phyloP scores from a whole-genome alignment of 2,329 filamentous ascomycete genomes.

The Beauveria sp. region DNA sequence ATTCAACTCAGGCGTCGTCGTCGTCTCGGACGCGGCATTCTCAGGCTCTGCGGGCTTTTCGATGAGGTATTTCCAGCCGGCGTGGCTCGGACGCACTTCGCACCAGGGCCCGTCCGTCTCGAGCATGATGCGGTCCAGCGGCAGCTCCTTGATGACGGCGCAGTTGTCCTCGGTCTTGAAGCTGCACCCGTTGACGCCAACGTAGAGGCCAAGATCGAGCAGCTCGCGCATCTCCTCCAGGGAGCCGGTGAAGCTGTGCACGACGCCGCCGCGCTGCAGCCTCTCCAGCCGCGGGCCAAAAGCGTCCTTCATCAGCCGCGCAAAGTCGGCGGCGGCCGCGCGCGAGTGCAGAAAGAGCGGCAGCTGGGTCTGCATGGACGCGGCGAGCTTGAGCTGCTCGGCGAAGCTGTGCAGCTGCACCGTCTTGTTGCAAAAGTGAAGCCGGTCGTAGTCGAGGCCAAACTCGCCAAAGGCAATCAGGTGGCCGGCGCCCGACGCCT shows the following conservation, averaged over 20 bases:
- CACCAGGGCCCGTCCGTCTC: slow-evolving; percentile 99
- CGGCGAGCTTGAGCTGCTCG: slow-evolving; percentile 71
- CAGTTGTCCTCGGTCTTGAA: slow-evolving; percentile 92
- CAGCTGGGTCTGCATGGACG: slow-evolving; percentile 59
- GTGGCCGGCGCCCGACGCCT: slow-evolving; percentile 29
- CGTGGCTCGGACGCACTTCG: slow-evolving; percentile 84
- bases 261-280: slow-evolving; percentile 70
- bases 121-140: slow-evolving; percentile 74
- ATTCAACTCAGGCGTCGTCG: slow-evolving; percentile 10
- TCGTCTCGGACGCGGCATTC: background rate
- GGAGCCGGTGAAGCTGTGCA: slow-evolving; percentile 92
- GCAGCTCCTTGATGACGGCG: slow-evolving; percentile 71
- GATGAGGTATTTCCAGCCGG: slow-evolving; percentile 64
- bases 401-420: slow-evolving; percentile 81
- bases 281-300: slow-evolving; percentile 53
- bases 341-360: slow-evolving; percentile 90
- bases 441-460: slow-evolving; percentile 89
- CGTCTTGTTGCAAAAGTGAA: slow-evolving; percentile 72
- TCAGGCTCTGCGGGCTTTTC: slow-evolving; percentile 20
- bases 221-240: slow-evolving; percentile 75
- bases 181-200: slow-evolving; percentile 95
- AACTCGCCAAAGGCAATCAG: slow-evolving; percentile 88
- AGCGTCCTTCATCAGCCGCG: slow-evolving; percentile 54
- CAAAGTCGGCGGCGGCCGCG: slow-evolving; percentile 80
- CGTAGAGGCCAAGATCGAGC: slow-evolving; percentile 72